These are phyloP conservation scores for Nymphaea colorata DNA, from an alignment of 164 flowering plant genomes.

Conservation along the genomic window DNA sequence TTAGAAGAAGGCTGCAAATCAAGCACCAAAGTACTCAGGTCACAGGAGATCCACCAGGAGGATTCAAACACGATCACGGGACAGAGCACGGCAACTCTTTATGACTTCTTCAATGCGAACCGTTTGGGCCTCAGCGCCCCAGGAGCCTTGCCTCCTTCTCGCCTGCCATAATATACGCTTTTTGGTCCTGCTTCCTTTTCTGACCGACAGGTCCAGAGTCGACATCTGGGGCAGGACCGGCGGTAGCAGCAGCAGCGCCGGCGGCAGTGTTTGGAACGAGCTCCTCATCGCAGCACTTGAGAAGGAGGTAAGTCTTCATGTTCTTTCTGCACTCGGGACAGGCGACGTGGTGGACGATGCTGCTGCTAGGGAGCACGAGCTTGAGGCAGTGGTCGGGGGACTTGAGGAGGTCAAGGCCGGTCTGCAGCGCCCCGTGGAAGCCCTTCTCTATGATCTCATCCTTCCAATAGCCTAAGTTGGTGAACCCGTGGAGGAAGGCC, in stretches of 20 bases:
- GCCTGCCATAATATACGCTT: no score
- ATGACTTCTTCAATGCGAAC: no score
- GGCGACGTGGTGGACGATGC: constrained; percentile 5
- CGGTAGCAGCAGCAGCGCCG: background rate
- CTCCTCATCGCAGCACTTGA: constrained; percentile 21
- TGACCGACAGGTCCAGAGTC: no score
- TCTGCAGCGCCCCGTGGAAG: constrained; percentile 17
- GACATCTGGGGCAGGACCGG: background rate
- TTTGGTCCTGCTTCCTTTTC: no score
- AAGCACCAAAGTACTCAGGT: no score
- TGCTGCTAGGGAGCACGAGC: constrained; percentile 17
- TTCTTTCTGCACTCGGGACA: constrained; percentile 49
- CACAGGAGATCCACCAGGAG: no score
- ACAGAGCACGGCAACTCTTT: no score
- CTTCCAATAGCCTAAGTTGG: constrained; percentile 26
- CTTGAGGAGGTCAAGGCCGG: background rate
- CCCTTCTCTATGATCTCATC: constrained; percentile 24
- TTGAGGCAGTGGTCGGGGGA: constrained; percentile 19
- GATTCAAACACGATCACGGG: no score
- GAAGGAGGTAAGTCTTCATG: constrained; percentile 39
- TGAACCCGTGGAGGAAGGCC: constrained; percentile 22
- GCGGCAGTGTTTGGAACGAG: background rate
- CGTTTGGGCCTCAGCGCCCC: no score
- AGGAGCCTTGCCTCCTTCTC: no score
- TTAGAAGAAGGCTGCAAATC: no score